Evolutionary conservation across 1,284 basidiomycete genomes (phyloP).

Genomic region (Schizophyllum commune): DNA sequence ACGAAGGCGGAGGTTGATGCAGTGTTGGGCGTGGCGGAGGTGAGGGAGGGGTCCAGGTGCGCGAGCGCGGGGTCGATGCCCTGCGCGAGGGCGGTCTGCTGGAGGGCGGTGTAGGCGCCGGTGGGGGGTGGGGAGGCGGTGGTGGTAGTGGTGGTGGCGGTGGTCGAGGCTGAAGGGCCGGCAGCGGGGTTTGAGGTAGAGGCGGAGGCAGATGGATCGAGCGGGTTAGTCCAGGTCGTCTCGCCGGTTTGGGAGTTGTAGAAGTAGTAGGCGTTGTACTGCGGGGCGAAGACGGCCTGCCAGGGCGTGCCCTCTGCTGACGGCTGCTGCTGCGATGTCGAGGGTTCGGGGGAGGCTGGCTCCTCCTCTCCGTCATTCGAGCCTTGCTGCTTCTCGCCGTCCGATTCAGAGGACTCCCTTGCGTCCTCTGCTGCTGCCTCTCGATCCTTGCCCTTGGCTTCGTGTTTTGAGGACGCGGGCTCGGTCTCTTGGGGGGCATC

Average conservation of each 20-base stretch:
- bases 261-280: conserved; percentile 84
- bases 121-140: conserved; percentile 19
- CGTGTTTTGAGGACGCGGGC: background rate
- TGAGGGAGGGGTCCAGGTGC: conserved; percentile 70
- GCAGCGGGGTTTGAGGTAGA: conserved; percentile 5
- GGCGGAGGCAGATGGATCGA: conserved; percentile 33
- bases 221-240: conserved; percentile 86
- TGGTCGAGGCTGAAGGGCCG: conserved; percentile 16
- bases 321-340: background rate
- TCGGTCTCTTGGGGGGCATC: background rate
- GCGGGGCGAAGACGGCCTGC: conserved; percentile 82
- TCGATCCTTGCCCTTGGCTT: background rate
- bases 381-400: background rate
- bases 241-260: conserved; percentile 74
- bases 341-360: background rate
- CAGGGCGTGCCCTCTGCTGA: conserved; percentile 33
- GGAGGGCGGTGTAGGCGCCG: conserved; percentile 35
- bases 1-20: conserved; percentile 32
- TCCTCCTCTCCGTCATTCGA: background rate
- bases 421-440: background rate
- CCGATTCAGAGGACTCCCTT: background rate
- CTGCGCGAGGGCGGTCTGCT: conserved; percentile 59
- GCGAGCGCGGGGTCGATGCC: conserved; percentile 85
- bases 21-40: conserved; percentile 18
- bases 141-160: conserved; percentile 14